Evolutionary conservation across 2,329 filamentous ascomycete species (phyloP).

Genomic region (Thelonectria rubi): DNA sequence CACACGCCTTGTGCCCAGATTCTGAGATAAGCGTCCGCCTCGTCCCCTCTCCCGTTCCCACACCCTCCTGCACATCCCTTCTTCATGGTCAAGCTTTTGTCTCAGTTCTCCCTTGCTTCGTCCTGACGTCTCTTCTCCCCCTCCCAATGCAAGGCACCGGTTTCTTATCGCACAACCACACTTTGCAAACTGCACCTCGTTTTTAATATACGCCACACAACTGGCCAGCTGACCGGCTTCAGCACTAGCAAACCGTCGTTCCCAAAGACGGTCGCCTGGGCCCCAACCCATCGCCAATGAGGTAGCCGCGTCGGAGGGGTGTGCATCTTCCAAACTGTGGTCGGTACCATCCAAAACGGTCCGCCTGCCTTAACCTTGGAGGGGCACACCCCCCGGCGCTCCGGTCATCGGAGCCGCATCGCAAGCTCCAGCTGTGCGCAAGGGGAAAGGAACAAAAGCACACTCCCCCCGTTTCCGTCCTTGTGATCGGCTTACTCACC

Average conservation of each 20-base stretch:
- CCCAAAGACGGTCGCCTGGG: not conserved
- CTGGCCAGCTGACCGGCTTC: slow-evolving; percentile 12
- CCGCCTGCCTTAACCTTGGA: too few species aligned
- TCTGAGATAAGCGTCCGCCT: not conserved
- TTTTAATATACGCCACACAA: slow-evolving; percentile 19
- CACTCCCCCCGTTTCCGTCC: slow-evolving; percentile 1
- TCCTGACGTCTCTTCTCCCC: not conserved
- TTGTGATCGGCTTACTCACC: slow-evolving; percentile 27
- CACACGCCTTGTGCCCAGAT: not conserved
- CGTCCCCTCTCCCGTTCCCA: not conserved
- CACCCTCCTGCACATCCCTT: not conserved
- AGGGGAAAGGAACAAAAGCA: not conserved
- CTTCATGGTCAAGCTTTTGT: not conserved
- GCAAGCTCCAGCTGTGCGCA: not conserved
- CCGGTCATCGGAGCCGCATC: slow-evolving; percentile 24
- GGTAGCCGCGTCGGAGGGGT: slow-evolving; percentile 12
- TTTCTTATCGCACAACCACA: slow-evolving; percentile 18
- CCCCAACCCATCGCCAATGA: not conserved
- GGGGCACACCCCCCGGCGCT: slow-evolving; percentile 1
- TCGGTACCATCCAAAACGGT: not conserved
- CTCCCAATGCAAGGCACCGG: slow-evolving; percentile 22
- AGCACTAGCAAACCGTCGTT: not conserved
- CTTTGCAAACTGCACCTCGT: slow-evolving; percentile 5
- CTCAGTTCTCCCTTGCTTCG: not conserved
- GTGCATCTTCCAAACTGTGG: not conserved